These are phyloP conservation scores for Starmerella apicola DNA, from an alignment of 805 yeast species.

Conservation along the genomic window DNA sequence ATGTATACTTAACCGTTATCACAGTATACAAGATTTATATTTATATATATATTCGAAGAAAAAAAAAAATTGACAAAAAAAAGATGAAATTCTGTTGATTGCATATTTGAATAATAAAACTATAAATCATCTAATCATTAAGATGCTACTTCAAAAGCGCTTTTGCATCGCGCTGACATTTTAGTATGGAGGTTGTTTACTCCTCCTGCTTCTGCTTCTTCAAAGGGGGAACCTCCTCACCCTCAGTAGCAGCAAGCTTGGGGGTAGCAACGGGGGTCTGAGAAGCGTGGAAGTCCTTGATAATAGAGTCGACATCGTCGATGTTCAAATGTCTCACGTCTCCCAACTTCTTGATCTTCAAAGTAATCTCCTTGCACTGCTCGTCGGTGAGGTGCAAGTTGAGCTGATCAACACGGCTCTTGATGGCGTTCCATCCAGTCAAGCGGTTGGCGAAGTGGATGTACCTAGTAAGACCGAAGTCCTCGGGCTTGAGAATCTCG, in stretches of 20 bases:
- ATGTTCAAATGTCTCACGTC: constrained; percentile 89
- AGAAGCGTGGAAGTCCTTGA: constrained; percentile 82
- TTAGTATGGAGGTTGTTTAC: too few relatives aligned
- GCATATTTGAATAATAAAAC: too few relatives aligned
- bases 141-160: too few relatives aligned
- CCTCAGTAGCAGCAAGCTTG: constrained; percentile 10
- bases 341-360: constrained; percentile 84
- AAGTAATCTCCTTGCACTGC: constrained; percentile 89
- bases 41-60: too few relatives aligned
- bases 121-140: too few relatives aligned
- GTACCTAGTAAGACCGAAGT: constrained; percentile 90
- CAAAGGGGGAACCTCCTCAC: constrained; percentile 21
- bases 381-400: constrained; percentile 80
- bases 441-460: constrained; percentile 96
- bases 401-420: constrained; percentile 93
- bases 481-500: constrained; percentile 88
- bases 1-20: too few relatives aligned
- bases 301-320: constrained; percentile 95
- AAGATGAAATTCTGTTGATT: too few relatives aligned
- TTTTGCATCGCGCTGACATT: too few relatives aligned
- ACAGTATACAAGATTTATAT: too few relatives aligned
- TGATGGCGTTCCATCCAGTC: constrained; percentile 99
- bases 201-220: constrained; percentile 24
- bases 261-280: constrained; percentile 22
- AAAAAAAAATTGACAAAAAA: too few relatives aligned